Base-by-base conservation (phyloP, 2,329 filamentous ascomycete genomes). In the Apiospora koreana region DNA sequence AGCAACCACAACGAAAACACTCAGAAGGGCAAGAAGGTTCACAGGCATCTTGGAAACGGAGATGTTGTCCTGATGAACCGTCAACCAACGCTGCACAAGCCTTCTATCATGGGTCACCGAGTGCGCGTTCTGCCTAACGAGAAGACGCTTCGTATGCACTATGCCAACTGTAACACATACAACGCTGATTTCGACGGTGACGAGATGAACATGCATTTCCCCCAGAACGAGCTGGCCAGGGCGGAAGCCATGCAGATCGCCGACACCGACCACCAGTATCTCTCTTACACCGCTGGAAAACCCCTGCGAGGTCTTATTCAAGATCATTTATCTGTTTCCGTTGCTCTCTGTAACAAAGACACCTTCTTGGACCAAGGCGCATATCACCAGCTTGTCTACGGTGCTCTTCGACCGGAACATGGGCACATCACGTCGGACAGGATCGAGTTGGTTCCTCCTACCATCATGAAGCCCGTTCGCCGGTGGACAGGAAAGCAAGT, bases 191-290 rank as follows among this genome's bases (percentile, higher is more conserved):
- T 99, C 79, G 97, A 99, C 78, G 96, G 96, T 81, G 96, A 99
- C 79, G 96, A 99, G 82, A 99, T 99, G 96, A 99, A 99, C 81
- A 97, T 99, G 95, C 96, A 99, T 82, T 98, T 99, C 78, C 96
- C 96, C 1, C 96, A 99, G 77, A 98, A 97, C 75, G 97, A 98
- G 79, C 87, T 98, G 74, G 96, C 96, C 21, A 89, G 96, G 75
- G 93, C 95, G 2, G 96, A 99, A 83, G 96, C 96, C 1, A 88
- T 97, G 75, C 93, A 94, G 75, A 92, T 99, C 76, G 96, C 96
- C 46, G 95, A 98, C 79, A 98, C 96, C 2, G 95, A 99, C 79
- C 95, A 98, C 78, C 96, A 99, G 77, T 99, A 99, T 79, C 88
- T 99, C 45, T 97, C 95, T 43, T 94, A 93, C 25, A 99, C 96